Base-by-base conservation (phyloP, 1,139 yeast genomes). In the Blastobotrys aristatus region DNA sequence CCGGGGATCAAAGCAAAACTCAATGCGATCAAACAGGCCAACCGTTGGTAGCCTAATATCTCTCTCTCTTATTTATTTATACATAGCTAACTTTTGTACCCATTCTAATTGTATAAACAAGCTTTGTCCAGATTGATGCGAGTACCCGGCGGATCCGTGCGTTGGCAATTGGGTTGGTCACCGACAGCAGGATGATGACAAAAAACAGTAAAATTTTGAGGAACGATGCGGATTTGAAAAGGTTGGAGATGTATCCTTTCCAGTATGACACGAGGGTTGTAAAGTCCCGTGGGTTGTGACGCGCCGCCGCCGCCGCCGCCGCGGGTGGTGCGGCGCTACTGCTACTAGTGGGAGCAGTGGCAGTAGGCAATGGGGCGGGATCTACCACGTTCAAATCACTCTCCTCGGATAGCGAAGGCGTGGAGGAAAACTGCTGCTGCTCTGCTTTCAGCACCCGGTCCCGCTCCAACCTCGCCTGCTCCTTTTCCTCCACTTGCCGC, bases 51-150 rank as follows among this genome's bases (percentile, higher is more conserved):
- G 16, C 10, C 8, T 24, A 24, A 24, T 24, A 6, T 17, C 18
- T 26, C 20, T 18, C 20, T 35, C 20, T 35, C 13, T 20, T 35
- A 4, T 10, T 33, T 33, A 6, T 20, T 35, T 50, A 58, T 22
- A 58, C 54, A 44, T 57, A 57, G 47, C 60, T 56, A 20, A 58
- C 61, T 43, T 57, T 58, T 26, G 57, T 47, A 10, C 60, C 61
- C 61, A 58, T 58, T 29, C 54, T 47, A 13, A 53, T 41, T 1
- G 61, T 57, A 24, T 53, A 49, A 14, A 49, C 30, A 10, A 56
- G 41, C 45, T 53, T 57, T 8, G 50, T 39, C 55, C 57, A 53
- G n/a, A 56, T 17, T 8, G 32, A 35, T 10, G 31, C 32, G 7
- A 55, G 13, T 5, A 48, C 31, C 20, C 52, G 40, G 16, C 42